Conservation (phyloP, 2,329 filamentous ascomycete species). For the Myriosclerotinia scirpicola region DNA sequence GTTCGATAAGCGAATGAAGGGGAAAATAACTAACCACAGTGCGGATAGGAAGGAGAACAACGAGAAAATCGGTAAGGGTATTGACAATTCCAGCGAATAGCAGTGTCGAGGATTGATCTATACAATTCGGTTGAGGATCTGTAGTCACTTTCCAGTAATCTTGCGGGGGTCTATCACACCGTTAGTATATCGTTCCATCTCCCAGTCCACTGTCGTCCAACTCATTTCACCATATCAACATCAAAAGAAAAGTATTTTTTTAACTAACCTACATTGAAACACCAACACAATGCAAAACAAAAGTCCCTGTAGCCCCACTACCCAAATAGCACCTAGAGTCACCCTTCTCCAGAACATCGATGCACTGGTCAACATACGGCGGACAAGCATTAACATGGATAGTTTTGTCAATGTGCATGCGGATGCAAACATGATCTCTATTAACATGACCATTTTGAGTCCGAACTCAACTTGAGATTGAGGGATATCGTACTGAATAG, state of each 20-base stretch:
- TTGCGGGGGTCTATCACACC: slow-evolving; percentile 40
- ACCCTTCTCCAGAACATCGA: slow-evolving; percentile 34
- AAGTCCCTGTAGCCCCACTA: slow-evolving; percentile 32
- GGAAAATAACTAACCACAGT: slow-evolving; percentile 19
- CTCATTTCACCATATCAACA: not conserved
- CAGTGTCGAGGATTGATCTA: slow-evolving; percentile 52
- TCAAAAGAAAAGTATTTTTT: not conserved
- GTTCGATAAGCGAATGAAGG: not conserved
- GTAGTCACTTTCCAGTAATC: slow-evolving; percentile 44
- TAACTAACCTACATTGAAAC: slow-evolving; percentile 35
- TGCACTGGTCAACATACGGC: slow-evolving; percentile 31
- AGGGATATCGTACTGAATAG: slow-evolving; percentile 44
- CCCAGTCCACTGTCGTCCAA: not conserved
- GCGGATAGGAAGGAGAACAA: slow-evolving; percentile 53
- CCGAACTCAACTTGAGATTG: slow-evolving; percentile 38
- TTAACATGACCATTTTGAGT: slow-evolving; percentile 44
- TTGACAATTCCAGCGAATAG: slow-evolving; percentile 58
- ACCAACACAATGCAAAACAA: slow-evolving; percentile 34
- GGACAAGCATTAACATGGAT: slow-evolving; percentile 42
- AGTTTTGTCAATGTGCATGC: slow-evolving; percentile 43
- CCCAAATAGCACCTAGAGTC: slow-evolving; percentile 27
- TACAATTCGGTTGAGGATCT: slow-evolving; percentile 43
- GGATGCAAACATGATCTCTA: slow-evolving; percentile 44
- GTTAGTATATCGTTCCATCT: slow-evolving; percentile 1
- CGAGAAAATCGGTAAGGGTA: slow-evolving; percentile 57